Conservation (phyloP, 208 protist genomes). For the Trichomonas tenax region DNA sequence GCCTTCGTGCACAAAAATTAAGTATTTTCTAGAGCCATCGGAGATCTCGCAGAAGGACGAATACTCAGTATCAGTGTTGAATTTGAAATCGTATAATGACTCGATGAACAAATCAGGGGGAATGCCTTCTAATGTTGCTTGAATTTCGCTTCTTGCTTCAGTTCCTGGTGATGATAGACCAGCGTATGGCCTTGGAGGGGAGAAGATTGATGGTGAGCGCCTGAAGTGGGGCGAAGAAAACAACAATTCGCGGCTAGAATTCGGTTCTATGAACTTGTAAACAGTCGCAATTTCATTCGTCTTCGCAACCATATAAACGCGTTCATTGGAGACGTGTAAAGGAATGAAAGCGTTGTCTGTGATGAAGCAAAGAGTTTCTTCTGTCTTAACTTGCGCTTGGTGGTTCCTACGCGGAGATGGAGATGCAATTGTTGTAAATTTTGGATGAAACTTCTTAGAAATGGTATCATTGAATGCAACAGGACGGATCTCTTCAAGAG, state of each 20-base stretch:
- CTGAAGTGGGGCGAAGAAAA: not conserved
- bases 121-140: slow-evolving; percentile 10
- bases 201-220: not conserved
- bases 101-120: slow-evolving; percentile 10
- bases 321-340: not conserved
- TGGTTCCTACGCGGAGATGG: not conserved
- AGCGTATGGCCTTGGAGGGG: not conserved
- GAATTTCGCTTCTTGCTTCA: not conserved
- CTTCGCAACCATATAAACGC: not conserved
- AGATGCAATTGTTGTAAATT: not conserved
- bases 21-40: not conserved
- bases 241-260: not conserved
- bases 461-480: not conserved
- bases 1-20: not conserved
- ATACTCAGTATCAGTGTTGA: not conserved
- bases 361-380: not conserved
- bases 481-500: not conserved
- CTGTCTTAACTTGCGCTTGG: not conserved
- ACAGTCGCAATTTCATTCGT: not conserved
- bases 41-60: not conserved
- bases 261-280: not conserved
- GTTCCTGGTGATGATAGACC: not conserved
- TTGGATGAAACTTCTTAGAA: not conserved
- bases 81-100: not conserved
- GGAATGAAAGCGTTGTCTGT: not conserved